Conservation (phyloP, 495 filamentous ascomycete species). For the Penicillium bialowiezense region DNA sequence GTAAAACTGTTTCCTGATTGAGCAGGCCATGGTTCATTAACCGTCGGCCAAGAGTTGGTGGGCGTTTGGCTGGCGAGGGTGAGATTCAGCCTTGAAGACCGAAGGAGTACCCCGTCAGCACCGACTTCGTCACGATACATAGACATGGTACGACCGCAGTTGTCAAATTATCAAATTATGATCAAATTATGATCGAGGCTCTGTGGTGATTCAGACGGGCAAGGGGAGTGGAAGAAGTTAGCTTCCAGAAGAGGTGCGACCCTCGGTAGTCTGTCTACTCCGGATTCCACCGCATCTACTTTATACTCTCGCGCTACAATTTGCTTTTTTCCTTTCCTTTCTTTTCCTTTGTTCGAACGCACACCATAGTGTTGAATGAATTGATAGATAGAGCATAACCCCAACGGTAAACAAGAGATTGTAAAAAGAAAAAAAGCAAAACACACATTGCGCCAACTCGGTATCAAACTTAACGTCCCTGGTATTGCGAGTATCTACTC, state of each 20-base stretch:
- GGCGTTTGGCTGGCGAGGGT: background rate
- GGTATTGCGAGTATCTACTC: slow-evolving; percentile 43
- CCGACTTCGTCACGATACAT: too few species aligned
- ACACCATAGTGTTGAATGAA: slow-evolving; percentile 2
- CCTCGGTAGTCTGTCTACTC: too few species aligned
- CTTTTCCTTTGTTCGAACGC: background rate
- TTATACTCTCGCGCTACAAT: background rate
- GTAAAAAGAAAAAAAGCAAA: slow-evolving; percentile 16
- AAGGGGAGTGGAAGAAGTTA: slow-evolving; percentile 10
- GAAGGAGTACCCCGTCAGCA: too few species aligned
- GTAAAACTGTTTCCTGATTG: slow-evolving; percentile 18
- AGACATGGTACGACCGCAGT: too few species aligned
- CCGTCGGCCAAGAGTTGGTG: background rate
- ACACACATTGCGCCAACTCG: slow-evolving; percentile 39
- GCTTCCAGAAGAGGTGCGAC: slow-evolving; percentile 1
- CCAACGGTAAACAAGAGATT: slow-evolving; percentile 15
- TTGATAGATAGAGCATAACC: slow-evolving; percentile 9
- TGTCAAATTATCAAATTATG: too few species aligned
- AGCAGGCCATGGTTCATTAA: background rate
- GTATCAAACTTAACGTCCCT: slow-evolving; percentile 39
- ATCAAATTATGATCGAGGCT: slow-evolving; percentile 14
- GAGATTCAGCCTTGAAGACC: background rate
- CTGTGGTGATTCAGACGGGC: slow-evolving; percentile 21
- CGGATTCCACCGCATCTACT: too few species aligned
- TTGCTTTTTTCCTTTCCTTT: background rate